Conservation (phyloP, 805 yeast species). For the Alloascoidea africana region DNA sequence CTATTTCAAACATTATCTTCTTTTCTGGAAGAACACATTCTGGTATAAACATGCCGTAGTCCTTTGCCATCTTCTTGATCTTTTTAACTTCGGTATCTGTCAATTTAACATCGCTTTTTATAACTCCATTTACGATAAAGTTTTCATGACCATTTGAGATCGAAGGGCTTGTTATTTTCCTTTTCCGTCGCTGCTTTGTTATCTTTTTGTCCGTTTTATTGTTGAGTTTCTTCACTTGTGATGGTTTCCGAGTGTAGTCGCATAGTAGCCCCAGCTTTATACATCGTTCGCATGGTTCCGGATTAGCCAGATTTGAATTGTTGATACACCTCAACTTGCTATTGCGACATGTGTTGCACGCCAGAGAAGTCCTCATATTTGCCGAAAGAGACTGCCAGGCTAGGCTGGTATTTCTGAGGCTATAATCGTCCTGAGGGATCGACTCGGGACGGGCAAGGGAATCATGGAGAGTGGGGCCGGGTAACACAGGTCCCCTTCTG, state of each 20-base stretch:
- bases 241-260: background rate
- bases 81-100: no score
- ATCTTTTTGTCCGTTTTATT: background rate
- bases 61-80: no score
- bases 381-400: no score
- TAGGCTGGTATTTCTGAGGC: no score
- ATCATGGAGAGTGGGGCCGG: no score
- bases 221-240: background rate
- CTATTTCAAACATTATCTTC: constrained; percentile 4
- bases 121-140: background rate
- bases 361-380: background rate
- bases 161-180: background rate
- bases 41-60: no score
- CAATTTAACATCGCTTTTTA: no score
- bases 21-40: constrained; percentile 6
- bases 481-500: no score
- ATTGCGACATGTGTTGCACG: background rate
- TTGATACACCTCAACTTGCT: background rate
- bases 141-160: background rate
- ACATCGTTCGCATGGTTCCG: background rate
- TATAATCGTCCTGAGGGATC: no score
- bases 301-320: background rate
- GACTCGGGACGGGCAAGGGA: no score
- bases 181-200: background rate
- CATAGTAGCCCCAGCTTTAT: background rate